phyloP scores from a whole-genome alignment of 164 flowering plant genomes.

The Akebia trifoliata region DNA sequence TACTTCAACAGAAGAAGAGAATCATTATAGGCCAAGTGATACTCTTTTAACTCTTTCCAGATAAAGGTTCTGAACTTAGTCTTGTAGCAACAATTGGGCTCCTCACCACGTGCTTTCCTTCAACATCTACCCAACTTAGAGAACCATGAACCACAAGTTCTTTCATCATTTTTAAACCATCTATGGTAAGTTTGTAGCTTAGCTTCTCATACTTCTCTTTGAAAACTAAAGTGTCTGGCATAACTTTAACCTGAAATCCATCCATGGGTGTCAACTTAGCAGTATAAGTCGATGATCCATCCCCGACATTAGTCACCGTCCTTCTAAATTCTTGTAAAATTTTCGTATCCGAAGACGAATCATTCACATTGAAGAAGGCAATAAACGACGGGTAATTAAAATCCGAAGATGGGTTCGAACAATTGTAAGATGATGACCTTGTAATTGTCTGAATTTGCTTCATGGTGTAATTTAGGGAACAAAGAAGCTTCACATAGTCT shows the following conservation, averaged over 20 bases:
- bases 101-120: conserved; percentile 36
- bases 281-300: conserved; percentile 29
- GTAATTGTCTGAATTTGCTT: conserved; percentile 43
- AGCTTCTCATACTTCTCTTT: conserved; percentile 37
- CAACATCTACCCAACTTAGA: conserved; percentile 46
- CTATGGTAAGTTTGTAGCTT: conserved; percentile 31
- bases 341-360: conserved; percentile 13
- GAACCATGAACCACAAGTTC: conserved; percentile 34
- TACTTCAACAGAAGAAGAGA: too few species aligned
- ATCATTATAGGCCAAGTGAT: too few species aligned
- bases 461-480: conserved; percentile 45
- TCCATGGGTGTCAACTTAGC: conserved; percentile 33
- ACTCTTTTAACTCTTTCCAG: not conserved
- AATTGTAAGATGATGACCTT: conserved; percentile 20
- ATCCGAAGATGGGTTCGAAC: conserved; percentile 40
- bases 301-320: conserved; percentile 59
- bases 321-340: conserved; percentile 34
- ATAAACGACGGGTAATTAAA: conserved; percentile 75
- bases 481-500: conserved; percentile 53
- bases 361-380: conserved; percentile 30
- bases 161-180: conserved; percentile 26
- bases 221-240: conserved; percentile 45
- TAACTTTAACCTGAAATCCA: conserved; percentile 41
- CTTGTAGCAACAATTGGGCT: conserved; percentile 62
- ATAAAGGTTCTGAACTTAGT: conserved; percentile 9